These are phyloP conservation scores for Tricholoma sp. DNA, from an alignment of 768 basidiomycete genomes.

Conservation along the genomic window DNA sequence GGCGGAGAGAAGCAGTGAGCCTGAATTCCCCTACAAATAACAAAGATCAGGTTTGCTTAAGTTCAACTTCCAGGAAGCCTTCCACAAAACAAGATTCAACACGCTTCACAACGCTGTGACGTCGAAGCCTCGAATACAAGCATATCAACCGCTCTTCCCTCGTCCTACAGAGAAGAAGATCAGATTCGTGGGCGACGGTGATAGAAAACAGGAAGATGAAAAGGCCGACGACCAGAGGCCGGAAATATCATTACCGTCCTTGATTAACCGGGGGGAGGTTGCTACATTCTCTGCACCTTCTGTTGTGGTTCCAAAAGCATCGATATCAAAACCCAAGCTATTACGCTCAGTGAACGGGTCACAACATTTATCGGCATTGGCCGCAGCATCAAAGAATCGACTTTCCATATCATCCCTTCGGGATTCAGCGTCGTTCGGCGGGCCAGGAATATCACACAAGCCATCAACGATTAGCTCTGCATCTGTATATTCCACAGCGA, in stretches of 20 bases:
- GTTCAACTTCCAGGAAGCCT: constrained; percentile 16
- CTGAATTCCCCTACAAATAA: constrained; percentile 1
- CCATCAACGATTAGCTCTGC: constrained; percentile 24
- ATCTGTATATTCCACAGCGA: constrained; percentile 26
- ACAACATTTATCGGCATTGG: constrained; percentile 5
- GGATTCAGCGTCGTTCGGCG: background rate
- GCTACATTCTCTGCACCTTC: background rate
- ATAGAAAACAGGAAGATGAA: background rate
- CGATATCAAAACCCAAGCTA: constrained; percentile 13
- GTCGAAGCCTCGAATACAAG: constrained; percentile 16
- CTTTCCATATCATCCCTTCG: background rate
- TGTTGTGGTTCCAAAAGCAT: constrained; percentile 4
- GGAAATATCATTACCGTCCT: background rate
- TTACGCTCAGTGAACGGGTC: constrained; percentile 10
- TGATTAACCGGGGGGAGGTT: background rate
- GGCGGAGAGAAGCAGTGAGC: constrained; percentile 21
- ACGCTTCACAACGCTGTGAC: constrained; percentile 36
- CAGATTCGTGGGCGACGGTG: constrained; percentile 29
- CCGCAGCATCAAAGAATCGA: background rate
- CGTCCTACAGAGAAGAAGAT: constrained; percentile 30
- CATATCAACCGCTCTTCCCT: constrained; percentile 25
- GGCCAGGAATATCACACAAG: constrained; percentile 18
- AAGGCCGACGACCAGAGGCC: background rate
- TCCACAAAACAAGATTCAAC: constrained; percentile 30
- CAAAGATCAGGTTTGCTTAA: background rate